phyloP scores from a whole-genome alignment of 345 rosid species.

The Salix exigua region DNA sequence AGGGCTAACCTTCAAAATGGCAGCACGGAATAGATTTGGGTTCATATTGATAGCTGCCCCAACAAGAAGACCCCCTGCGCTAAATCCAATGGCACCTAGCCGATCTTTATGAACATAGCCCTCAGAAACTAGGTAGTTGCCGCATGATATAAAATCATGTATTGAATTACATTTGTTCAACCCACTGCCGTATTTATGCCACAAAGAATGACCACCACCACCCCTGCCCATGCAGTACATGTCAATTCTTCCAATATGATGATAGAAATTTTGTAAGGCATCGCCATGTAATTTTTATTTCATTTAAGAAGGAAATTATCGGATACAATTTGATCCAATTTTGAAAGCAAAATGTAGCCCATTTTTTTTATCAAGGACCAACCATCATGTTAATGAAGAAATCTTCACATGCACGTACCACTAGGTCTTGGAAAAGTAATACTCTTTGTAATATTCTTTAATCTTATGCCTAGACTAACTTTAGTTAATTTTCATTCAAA shows the following conservation, averaged over 20 bases:
- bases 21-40: conserved; percentile 61
- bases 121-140: conserved; percentile 50
- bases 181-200: conserved; percentile 79
- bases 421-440: no score
- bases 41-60: conserved; percentile 72
- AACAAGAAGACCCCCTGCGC: conserved; percentile 78
- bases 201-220: conserved; percentile 55
- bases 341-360: not conserved
- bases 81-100: conserved; percentile 64
- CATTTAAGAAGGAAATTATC: not conserved
- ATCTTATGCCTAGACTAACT: not conserved
- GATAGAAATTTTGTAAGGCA: not conserved
- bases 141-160: conserved; percentile 61
- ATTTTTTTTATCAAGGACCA: no score
- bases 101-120: conserved; percentile 59
- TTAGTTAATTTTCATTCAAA: not conserved
- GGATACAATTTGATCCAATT: not conserved
- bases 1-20: conserved; percentile 62
- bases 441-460: not conserved
- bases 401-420: no score
- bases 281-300: not conserved
- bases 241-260: not conserved
- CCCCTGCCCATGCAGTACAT: conserved; percentile 43
- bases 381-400: no score
- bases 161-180: conserved; percentile 62